Conservation (phyloP, 2,329 filamentous ascomycete species). For the Beauveria asiatica region DNA sequence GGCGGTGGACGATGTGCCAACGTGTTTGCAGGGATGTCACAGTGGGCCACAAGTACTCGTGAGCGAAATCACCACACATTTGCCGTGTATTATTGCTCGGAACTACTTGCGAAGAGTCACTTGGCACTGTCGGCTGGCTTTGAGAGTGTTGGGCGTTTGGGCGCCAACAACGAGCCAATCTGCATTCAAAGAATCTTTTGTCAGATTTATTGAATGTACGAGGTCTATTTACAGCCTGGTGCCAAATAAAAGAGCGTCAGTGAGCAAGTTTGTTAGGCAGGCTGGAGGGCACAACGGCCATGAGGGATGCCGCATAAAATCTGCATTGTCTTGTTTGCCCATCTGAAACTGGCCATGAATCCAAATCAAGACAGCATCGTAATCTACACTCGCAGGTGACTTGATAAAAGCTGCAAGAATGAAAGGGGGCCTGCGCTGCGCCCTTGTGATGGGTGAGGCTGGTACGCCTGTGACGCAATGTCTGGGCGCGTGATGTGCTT, state of each 20-base stretch:
- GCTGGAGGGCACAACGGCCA: neutral
- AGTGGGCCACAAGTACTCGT: neutral
- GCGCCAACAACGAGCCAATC: no score
- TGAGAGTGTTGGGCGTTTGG: no score
- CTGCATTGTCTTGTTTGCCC: neutral
- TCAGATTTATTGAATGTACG: no score
- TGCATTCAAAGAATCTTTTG: no score
- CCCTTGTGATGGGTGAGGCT: slow-evolving; percentile 3
- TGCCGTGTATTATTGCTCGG: neutral
- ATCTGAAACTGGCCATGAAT: neutral
- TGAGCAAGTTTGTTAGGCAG: neutral
- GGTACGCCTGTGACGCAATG: slow-evolving; percentile 8
- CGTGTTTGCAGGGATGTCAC: neutral
- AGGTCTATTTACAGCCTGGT: no score
- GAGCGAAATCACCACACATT: neutral
- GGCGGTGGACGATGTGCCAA: neutral
- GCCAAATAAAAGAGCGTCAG: no score
- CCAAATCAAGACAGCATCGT: neutral
- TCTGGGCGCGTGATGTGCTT: slow-evolving; percentile 6
- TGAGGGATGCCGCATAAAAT: neutral
- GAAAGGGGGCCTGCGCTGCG: neutral
- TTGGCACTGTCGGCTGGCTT: neutral
- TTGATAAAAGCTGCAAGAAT: neutral
- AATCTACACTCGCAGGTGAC: neutral
- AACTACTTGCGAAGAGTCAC: neutral